Evolutionary conservation across 1,284 basidiomycete genomes (phyloP).

Genomic region (Ceratobasidium sp.): DNA sequence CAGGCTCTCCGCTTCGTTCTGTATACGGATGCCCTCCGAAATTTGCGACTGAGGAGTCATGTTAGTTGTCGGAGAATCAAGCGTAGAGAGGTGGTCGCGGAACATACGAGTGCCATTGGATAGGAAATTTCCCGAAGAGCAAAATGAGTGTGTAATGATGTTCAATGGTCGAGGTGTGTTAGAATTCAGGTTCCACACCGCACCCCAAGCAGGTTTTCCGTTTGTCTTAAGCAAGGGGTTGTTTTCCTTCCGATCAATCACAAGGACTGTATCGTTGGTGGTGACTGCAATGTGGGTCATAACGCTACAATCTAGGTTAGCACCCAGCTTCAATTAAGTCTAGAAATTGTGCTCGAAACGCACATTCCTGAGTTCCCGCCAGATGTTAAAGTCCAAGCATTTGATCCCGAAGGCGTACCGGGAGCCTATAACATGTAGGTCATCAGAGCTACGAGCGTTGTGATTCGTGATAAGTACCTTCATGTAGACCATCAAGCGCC

Average conservation of each 20-base stretch:
- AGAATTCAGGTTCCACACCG: slow-evolving; percentile 5
- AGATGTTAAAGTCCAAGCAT: slow-evolving; percentile 8
- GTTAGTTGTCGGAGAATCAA: not conserved
- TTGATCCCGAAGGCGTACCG: not conserved
- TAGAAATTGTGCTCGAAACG: not conserved
- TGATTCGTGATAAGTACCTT: not conserved
- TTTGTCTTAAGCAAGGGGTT: slow-evolving; percentile 11
- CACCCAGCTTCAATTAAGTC: not conserved
- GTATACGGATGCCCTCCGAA: slow-evolving; percentile 22
- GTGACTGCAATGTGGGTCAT: slow-evolving; percentile 24
- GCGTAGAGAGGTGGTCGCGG: no score
- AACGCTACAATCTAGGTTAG: not conserved
- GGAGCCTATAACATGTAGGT: not conserved
- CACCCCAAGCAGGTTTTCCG: slow-evolving; percentile 10
- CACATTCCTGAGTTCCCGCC: slow-evolving; percentile 15
- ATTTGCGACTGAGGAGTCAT: not conserved
- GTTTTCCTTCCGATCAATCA: slow-evolving; percentile 22
- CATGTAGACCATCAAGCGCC: slow-evolving; percentile 36
- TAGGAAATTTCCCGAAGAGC: slow-evolving; percentile 17
- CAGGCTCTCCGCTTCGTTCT: slow-evolving; percentile 13
- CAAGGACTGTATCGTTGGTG: slow-evolving; percentile 16
- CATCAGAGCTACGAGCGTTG: not conserved
- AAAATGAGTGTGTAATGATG: slow-evolving; percentile 20
- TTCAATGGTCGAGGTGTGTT: slow-evolving; percentile 13
- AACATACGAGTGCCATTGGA: slow-evolving; percentile 24